phyloP scores from a whole-genome alignment of 2,329 filamentous ascomycete genomes.

The Aspergillaceae sp. region DNA sequence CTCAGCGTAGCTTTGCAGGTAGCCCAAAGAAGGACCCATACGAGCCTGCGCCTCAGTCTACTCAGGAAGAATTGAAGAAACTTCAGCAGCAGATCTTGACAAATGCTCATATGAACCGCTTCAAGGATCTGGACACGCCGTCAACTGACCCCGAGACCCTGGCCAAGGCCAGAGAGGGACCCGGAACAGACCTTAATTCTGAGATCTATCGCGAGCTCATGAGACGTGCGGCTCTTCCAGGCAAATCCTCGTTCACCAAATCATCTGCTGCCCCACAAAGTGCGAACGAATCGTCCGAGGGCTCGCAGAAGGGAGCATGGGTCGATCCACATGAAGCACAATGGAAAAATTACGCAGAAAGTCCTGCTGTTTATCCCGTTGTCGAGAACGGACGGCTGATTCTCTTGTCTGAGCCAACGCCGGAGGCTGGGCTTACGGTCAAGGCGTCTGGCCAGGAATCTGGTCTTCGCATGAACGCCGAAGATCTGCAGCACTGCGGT shows the following conservation, averaged over 20 bases:
- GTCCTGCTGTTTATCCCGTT: slow-evolving; percentile 9
- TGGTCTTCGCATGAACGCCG: background rate
- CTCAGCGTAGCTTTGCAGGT: background rate
- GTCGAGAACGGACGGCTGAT: slow-evolving; percentile 6
- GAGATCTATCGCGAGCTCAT: slow-evolving; percentile 11
- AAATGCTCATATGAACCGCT: slow-evolving; percentile 7
- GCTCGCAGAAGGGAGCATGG: background rate
- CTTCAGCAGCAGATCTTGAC: slow-evolving; percentile 12
- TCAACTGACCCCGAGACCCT: slow-evolving; percentile 14
- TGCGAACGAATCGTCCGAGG: background rate
- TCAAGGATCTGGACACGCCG: slow-evolving; percentile 3
- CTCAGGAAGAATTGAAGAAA: slow-evolving; percentile 12
- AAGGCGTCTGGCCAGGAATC: background rate
- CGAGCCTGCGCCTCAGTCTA: slow-evolving; percentile 6
- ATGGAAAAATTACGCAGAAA: slow-evolving; percentile 9
- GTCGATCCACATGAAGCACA: slow-evolving; percentile 2
- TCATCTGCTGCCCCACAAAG: background rate
- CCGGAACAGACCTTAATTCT: slow-evolving; percentile 17
- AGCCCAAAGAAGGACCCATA: background rate
- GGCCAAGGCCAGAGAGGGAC: slow-evolving; percentile 17
- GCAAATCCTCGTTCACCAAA: background rate
- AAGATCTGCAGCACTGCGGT: background rate
- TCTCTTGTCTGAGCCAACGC: slow-evolving; percentile 7
- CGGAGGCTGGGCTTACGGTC: slow-evolving; percentile 4
- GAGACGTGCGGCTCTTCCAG: slow-evolving; percentile 3